Conservation (phyloP, 1,284 basidiomycete genomes). For the Leccinum ponderosum region DNA sequence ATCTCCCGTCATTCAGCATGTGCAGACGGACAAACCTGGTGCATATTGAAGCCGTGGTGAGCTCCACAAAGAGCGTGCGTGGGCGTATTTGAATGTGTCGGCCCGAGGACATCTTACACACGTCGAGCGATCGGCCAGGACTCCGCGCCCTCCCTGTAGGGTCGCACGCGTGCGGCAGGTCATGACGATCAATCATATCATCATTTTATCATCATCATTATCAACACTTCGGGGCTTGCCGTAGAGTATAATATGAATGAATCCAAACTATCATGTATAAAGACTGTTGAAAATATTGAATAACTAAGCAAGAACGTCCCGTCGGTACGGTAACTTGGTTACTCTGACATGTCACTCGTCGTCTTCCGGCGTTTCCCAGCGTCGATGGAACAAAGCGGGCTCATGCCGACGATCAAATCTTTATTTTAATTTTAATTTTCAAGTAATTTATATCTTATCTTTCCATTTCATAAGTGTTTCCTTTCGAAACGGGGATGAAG, state of each 20-base stretch:
- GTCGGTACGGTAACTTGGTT: neutral
- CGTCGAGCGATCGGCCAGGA: neutral
- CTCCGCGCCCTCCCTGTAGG: neutral
- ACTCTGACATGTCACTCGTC: neutral
- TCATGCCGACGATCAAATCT: neutral
- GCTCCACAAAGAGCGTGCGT: neutral
- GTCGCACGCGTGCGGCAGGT: neutral
- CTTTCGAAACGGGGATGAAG: neutral
- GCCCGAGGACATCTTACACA: neutral
- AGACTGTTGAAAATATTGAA: neutral
- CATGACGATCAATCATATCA: neutral
- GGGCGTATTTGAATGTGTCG: neutral
- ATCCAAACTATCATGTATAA: neutral
- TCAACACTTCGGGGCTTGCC: neutral
- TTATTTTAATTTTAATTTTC: neutral
- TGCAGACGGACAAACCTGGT: neutral
- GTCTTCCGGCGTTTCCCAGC: neutral
- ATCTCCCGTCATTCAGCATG: neutral
- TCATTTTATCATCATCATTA: neutral
- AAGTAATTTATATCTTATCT: neutral
- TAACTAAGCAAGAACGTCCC: neutral
- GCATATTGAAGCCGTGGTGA: neutral
- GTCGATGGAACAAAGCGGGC: neutral
- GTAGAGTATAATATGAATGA: neutral
- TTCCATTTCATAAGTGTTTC: neutral